Evolutionary conservation across 352 stramenopile genomes (phyloP), one percentile per base, ranked within the genome.

Genomic region (Phytophthora palmivora): DNA sequence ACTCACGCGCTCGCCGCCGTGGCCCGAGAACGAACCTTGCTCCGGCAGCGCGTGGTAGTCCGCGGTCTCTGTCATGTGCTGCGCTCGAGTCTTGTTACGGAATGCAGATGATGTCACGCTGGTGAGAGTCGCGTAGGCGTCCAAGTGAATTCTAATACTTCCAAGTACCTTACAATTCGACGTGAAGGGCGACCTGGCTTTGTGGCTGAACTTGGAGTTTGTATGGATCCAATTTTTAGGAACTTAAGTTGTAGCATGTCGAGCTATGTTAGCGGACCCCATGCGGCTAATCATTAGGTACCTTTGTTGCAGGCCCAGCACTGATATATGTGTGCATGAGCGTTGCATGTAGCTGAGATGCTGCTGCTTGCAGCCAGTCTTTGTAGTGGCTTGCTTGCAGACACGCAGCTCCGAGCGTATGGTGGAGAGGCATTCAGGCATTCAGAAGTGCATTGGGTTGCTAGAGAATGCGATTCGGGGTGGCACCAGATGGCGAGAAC

Each of bases 21-120:
- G 61, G 34, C 56, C 66, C 18, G 53, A 58, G 43, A 62, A 65
- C 18, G 56, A 60, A 24, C 24, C 22, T 16, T 75, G 56, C 33
- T 76, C 66, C 34, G 61, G 38, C 16, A 76, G 66, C 37, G 66
- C 57, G 67, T 70, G 66, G 58, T 78, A 78, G 57, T 76, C 61
- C 38, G 43, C 39, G 36, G 44, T 24, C 42, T 73, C 58, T 59
- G 65, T 70, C 65, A 74, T 74, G 58, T 28, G 24, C 24, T 28
- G 24, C 3, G 32, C 45, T 42, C 16, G 30, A 42, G 6, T 28
- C 24, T 28, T 28, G 24, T 21, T 26, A 18, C 42, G 32, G 38
- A 3, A 30, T 41, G 21, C 14, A 16, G 24, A 36, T 26, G 37
- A 59, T 46, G 53, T 53, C 43, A 39, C 42, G 19, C 21, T 39